Base-by-base conservation (phyloP, 495 filamentous ascomycete species). In the Copromyces sp. region DNA sequence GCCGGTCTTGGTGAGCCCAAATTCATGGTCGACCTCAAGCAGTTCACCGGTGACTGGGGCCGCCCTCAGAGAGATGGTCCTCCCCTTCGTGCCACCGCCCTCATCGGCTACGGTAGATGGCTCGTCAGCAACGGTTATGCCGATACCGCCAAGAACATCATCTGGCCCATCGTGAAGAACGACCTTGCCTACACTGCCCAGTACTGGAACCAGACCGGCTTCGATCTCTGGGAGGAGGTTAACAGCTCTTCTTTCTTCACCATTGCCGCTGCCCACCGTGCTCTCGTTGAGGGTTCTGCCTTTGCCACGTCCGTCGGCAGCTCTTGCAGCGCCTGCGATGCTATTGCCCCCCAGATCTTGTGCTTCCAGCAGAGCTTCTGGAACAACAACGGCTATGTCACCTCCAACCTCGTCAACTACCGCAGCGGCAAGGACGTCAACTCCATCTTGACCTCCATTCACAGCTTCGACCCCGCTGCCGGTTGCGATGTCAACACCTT, bases 201-300 rank as follows among this genome's bases (percentile, higher is more conserved):
- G 74, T 90, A 93, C 81, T 94, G 92, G 91, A 89, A 88, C 75
- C 82, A 88, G 71, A 89, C 86, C 32, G 89, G 89, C 39, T 93
- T 87, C 71, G 90, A 93, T 77, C 83, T 93, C 1, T 92, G 91
- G 91, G 91, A 92, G 75, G 91, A 92, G 79, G 86, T 91, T 1
- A 78, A 83, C 17, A 88, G 89, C 65, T 83, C 81, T 68, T 89
- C 88, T 6, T 91, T 92, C 83, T 92, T 85, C 71, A 86, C 84
- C 47, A 74, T 83, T 65, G 78, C 78, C 45, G 73, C 73, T 68
- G 80, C 80, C 17, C 83, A 86, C 73, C 79, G 84, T 45, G 86
- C 90, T 17, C 78, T 93, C 20, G 82, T 90, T n/a, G 89, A 91
- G 78, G 90, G 90, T 59, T 84, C 81, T 20, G 83, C 82, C n/a